Conservation (phyloP, 257 asterid genomes). For the Striga asiatica region DNA sequence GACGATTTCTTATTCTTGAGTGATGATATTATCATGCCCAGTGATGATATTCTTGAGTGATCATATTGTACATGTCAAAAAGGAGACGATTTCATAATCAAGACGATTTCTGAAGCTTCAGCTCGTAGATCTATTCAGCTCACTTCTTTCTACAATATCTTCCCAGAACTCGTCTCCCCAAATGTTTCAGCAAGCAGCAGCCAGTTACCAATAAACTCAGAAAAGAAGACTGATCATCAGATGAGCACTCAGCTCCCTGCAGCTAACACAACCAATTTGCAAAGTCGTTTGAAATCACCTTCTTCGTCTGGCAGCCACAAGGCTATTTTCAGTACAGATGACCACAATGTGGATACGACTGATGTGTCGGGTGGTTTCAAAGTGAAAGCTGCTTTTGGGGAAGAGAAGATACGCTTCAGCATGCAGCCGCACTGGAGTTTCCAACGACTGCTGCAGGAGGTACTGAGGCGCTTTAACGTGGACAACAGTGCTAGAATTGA, state of each 20-base stretch:
- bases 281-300: constrained; percentile 41
- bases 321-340: constrained; percentile 15
- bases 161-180: constrained; percentile 55
- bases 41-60: no score
- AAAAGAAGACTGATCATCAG: background rate
- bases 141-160: constrained; percentile 64
- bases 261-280: constrained; percentile 17
- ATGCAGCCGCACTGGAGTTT: constrained; percentile 53
- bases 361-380: no score
- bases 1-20: no score
- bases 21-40: no score
- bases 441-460: constrained; percentile 38
- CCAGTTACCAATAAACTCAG: constrained; percentile 7
- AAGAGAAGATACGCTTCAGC: constrained; percentile 60
- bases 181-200: constrained; percentile 35
- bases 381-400: constrained; percentile 62
- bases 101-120: no score
- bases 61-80: no score
- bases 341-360: constrained; percentile 12
- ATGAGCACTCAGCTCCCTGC: constrained; percentile 21
- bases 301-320: constrained; percentile 59
- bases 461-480: constrained; percentile 50
- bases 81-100: no score
- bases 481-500: constrained; percentile 34
- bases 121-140: constrained; percentile 67